A percentile compares a stretch with the other conserved stretches of the same genome.
phyloP scores from a whole-genome alignment of 345 rosid genomes.

The Geranium brycei region DNA sequence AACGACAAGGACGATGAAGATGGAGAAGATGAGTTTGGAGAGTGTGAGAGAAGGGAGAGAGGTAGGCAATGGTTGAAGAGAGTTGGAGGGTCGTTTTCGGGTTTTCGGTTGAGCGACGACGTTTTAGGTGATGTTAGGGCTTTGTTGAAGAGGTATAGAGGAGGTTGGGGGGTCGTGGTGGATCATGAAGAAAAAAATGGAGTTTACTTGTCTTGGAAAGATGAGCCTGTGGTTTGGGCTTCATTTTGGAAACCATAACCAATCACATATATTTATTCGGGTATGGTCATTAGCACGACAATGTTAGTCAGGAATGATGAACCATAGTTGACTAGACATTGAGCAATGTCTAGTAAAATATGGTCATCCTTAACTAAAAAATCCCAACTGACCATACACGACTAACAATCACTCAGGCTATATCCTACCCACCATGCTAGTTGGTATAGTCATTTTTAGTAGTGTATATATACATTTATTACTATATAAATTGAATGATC shows the following conservation, averaged over 20 bases:
- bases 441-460: no score
- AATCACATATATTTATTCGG: no score
- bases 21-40: slow-evolving; percentile 5
- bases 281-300: no score
- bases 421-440: no score
- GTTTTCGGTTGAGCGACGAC: slow-evolving; percentile 44
- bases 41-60: slow-evolving; percentile 49
- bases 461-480: no score
- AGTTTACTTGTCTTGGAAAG: slow-evolving; percentile 58
- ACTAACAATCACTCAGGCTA: no score
- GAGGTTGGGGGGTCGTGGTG: slow-evolving; percentile 40
- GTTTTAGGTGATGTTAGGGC: slow-evolving; percentile 63
- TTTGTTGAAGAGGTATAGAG: slow-evolving; percentile 48
- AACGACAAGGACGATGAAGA: slow-evolving; percentile 13
- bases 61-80: slow-evolving; percentile 48
- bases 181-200: slow-evolving; percentile 25
- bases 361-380: no score
- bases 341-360: no score
- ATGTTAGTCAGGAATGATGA: no score
- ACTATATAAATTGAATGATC: no score
- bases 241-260: slow-evolving; percentile 71
- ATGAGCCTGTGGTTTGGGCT: slow-evolving; percentile 59
- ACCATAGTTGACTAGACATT: no score
- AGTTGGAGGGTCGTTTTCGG: slow-evolving; percentile 25
- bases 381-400: no score